phyloP scores from a whole-genome alignment of 1,139 yeast species.

The Magnusiomyces tetraspermus region DNA sequence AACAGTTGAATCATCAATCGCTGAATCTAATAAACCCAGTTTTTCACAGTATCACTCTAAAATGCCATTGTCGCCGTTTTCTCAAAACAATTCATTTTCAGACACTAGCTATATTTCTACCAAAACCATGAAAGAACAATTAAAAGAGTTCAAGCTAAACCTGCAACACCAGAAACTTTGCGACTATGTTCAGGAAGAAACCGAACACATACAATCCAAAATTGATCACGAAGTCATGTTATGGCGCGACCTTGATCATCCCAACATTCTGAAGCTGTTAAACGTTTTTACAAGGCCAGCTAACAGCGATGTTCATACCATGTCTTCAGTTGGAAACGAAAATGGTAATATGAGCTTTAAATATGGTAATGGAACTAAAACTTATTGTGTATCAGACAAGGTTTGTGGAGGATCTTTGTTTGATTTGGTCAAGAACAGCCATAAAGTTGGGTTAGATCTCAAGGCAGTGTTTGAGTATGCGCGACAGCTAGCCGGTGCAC shows the following conservation, averaged over 20 bases:
- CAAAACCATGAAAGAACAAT: neutral
- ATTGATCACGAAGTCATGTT: conserved; percentile 63
- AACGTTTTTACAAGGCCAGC: conserved; percentile 30
- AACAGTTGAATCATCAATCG: no score
- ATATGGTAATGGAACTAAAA: no score
- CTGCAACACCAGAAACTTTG: conserved; percentile 26
- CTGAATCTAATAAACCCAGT: no score
- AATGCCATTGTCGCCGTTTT: no score
- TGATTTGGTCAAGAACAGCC: conserved; percentile 52
- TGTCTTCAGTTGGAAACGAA: no score
- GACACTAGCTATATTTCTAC: no score
- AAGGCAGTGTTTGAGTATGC: conserved; percentile 33
- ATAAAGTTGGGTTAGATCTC: conserved; percentile 16
- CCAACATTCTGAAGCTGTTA: conserved; percentile 53
- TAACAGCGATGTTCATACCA: no score
- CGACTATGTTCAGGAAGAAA: neutral
- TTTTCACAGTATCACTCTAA: no score
- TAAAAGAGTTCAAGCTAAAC: conserved; percentile 26
- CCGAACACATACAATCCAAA: conserved; percentile 20
- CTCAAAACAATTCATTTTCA: no score
- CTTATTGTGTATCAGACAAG: conserved; percentile 64
- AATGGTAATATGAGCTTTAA: no score
- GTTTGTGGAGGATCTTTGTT: conserved; percentile 77
- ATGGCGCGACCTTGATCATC: conserved; percentile 64
- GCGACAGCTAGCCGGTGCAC: conserved; percentile 50